Conservation (phyloP, 495 filamentous ascomycete genomes). For the Talaromyces proteolyticus region DNA sequence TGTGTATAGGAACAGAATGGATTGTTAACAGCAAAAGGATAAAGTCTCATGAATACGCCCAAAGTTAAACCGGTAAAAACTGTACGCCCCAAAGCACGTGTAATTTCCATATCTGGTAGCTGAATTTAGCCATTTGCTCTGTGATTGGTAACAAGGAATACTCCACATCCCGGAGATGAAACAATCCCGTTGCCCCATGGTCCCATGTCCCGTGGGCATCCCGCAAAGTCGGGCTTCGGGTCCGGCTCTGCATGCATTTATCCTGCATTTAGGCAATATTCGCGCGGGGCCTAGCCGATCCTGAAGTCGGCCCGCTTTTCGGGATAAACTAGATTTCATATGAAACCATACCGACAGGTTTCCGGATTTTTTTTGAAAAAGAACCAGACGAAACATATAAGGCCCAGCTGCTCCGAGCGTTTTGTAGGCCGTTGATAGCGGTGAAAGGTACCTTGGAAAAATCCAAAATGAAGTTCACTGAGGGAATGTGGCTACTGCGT, state of each 20-base stretch:
- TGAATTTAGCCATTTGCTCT: neutral
- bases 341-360: neutral
- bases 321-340: neutral
- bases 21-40: neutral
- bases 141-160: neutral
- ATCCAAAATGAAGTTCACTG: slow-evolving; percentile 1
- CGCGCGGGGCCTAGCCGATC: neutral
- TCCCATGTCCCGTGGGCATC: neutral
- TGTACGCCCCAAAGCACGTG: neutral
- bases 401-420: neutral
- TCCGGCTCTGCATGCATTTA: neutral
- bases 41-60: neutral
- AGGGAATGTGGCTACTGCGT: slow-evolving; percentile 4
- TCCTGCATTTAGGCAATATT: neutral
- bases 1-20: neutral
- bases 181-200: neutral
- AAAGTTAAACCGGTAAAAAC: neutral
- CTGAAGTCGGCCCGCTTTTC: neutral
- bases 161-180: neutral
- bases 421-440: neutral
- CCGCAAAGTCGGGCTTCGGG: neutral
- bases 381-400: neutral
- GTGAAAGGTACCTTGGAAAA: neutral
- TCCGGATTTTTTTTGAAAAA: neutral
- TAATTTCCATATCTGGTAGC: neutral